Evolutionary conservation across 306 rosid species (phyloP).

Genomic region (Malus sylvestris): DNA sequence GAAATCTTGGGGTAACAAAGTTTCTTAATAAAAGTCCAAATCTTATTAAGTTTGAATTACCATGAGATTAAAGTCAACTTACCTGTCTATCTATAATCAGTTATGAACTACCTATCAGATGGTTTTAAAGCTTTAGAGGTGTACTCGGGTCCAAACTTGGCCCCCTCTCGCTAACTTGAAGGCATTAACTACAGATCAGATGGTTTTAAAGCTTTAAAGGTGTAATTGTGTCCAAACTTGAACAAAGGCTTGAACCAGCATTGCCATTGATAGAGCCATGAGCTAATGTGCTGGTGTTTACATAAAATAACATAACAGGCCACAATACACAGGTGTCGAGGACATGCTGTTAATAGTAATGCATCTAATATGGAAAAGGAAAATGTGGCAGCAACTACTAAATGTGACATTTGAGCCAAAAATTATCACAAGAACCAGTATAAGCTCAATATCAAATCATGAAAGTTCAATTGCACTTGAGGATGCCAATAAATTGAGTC

Average conservation of each 20-base stretch:
- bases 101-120: background rate
- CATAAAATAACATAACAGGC: background rate
- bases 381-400: no score
- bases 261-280: background rate
- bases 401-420: background rate
- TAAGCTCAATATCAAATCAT: background rate
- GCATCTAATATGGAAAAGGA: background rate
- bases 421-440: background rate
- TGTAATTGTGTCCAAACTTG: background rate
- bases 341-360: background rate
- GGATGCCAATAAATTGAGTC: background rate
- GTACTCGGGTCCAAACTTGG: no score
- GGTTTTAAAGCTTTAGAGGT: background rate
- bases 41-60: background rate
- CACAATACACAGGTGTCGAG: background rate
- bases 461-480: background rate
- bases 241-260: background rate
- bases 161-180: no score
- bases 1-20: background rate
- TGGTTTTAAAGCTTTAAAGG: background rate
- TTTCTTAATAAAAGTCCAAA: background rate
- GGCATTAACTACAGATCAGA: background rate
- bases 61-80: background rate
- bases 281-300: background rate
- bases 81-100: background rate